These are phyloP conservation scores for Suillus placidus DNA, from an alignment of 768 basidiomycete species.

Conservation along the genomic window DNA sequence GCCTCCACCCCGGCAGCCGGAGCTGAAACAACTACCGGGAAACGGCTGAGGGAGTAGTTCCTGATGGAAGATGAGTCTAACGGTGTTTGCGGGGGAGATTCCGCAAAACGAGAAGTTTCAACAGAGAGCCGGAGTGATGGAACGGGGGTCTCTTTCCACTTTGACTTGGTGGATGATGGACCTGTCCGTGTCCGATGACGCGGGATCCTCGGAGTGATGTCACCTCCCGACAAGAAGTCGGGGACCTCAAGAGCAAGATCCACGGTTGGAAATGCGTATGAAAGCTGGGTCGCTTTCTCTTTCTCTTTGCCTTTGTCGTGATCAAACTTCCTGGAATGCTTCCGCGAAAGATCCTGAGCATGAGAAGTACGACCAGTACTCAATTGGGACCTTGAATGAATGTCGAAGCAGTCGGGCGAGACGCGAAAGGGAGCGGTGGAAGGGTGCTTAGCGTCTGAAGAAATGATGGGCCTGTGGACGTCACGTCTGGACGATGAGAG, in stretches of 20 bases:
- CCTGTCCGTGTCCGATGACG: slow-evolving; percentile 62
- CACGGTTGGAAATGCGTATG: slow-evolving; percentile 33
- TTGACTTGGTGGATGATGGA: slow-evolving; percentile 46
- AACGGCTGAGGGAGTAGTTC: slow-evolving; percentile 40
- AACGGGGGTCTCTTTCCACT: slow-evolving; percentile 48
- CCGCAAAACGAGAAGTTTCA: slow-evolving; percentile 69
- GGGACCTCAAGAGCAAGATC: slow-evolving; percentile 28
- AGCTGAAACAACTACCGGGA: slow-evolving; percentile 73
- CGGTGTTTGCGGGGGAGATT: slow-evolving; percentile 75
- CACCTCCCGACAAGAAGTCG: slow-evolving; percentile 27
- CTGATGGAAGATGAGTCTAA: slow-evolving; percentile 42
- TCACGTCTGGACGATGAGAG: slow-evolving; percentile 59
- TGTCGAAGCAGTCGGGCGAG: slow-evolving; percentile 48
- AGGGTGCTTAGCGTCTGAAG: slow-evolving; percentile 19
- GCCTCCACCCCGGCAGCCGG: slow-evolving; percentile 80
- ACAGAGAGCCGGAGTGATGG: slow-evolving; percentile 60
- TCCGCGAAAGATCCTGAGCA: slow-evolving; percentile 19
- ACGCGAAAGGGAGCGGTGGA: slow-evolving; percentile 15
- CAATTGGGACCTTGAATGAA: slow-evolving; percentile 45
- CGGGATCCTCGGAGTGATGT: slow-evolving; percentile 41
- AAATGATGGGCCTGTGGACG: slow-evolving; percentile 38
- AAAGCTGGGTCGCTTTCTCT: slow-evolving; percentile 22
- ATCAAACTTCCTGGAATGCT: slow-evolving; percentile 28
- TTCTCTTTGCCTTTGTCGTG: slow-evolving; percentile 31
- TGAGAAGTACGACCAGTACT: slow-evolving; percentile 34